Percentiles rank a stretch among this genome's conserved stretches.
These are phyloP conservation scores for Epichloe bromicola DNA, from an alignment of 2,329 filamentous ascomycete genomes.

Conservation along the genomic window DNA sequence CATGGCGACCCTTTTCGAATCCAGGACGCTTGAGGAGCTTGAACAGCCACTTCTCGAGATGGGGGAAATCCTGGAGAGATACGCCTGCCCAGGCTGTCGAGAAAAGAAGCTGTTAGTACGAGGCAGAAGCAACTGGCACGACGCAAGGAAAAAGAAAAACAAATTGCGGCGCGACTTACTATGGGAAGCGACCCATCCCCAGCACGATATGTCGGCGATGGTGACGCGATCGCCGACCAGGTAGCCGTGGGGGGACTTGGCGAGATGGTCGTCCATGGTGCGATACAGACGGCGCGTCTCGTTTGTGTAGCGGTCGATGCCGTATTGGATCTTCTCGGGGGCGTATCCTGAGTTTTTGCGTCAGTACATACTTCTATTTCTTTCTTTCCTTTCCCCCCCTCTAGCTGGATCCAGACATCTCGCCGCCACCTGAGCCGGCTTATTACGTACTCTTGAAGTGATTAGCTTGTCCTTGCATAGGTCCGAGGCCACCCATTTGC, in stretches of 20 bases:
- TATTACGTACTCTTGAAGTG: constrained; percentile 53
- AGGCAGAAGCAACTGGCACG: background rate
- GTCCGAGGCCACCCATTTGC: constrained; percentile 69
- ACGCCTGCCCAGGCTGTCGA: constrained; percentile 22
- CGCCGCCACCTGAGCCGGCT: background rate
- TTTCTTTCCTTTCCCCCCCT: background rate
- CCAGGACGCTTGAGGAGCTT: constrained; percentile 54
- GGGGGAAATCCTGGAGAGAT: constrained; percentile 62
- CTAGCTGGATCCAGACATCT: too few relatives aligned
- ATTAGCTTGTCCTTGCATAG: constrained; percentile 73
- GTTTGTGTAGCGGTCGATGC: constrained; percentile 68
- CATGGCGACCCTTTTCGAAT: constrained; percentile 62
- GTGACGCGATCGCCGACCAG: constrained; percentile 57
- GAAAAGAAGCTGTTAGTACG: background rate
- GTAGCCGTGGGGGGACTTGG: constrained; percentile 39
- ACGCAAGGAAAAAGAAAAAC: background rate
- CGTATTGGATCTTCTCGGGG: constrained; percentile 67
- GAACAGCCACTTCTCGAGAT: constrained; percentile 65
- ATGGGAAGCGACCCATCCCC: constrained; percentile 57
- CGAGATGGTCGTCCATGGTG: constrained; percentile 61
- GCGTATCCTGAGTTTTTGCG: constrained; percentile 45
- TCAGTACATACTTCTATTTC: background rate
- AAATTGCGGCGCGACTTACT: constrained; percentile 20
- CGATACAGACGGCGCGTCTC: constrained; percentile 75
- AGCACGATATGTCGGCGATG: constrained; percentile 68